These are phyloP conservation scores for Plantago major DNA, from an alignment of 257 asterid species.

Conservation along the genomic window DNA sequence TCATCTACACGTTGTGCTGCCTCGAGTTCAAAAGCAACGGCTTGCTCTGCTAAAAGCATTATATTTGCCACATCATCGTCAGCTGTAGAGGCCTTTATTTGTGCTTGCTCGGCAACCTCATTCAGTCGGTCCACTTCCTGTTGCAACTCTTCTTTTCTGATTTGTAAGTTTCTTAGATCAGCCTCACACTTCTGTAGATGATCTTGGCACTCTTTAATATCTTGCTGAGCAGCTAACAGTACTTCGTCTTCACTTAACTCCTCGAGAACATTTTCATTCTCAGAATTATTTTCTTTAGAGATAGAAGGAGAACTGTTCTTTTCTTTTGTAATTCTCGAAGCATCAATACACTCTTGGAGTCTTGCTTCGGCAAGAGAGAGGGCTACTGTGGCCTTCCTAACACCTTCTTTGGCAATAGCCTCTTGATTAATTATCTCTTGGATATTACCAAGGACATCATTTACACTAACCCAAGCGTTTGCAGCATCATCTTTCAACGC, in stretches of 20 bases:
- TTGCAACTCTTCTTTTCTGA: constrained; percentile 82
- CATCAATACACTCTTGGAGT: constrained; percentile 57
- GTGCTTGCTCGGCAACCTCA: constrained; percentile 60
- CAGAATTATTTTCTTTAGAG: constrained; percentile 24
- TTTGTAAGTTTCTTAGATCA: constrained; percentile 59
- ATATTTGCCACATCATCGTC: constrained; percentile 94
- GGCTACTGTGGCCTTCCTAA: constrained; percentile 57
- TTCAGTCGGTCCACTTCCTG: constrained; percentile 79
- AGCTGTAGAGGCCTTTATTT: constrained; percentile 51
- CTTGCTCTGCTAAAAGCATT: constrained; percentile 96
- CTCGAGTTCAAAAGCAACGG: constrained; percentile 92
- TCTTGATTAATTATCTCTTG: constrained; percentile 72
- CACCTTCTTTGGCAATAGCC: constrained; percentile 61
- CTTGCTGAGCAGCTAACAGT: constrained; percentile 56
- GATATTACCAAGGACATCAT: constrained; percentile 40
- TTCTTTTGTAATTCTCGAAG: constrained; percentile 38
- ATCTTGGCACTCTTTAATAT: constrained; percentile 49
- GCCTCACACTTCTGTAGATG: constrained; percentile 61
- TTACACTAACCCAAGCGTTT: constrained; percentile 60
- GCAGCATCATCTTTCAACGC: constrained; percentile 79
- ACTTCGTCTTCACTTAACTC: constrained; percentile 45
- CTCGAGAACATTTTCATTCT: constrained; percentile 29
- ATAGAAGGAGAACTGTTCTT: constrained; percentile 22
- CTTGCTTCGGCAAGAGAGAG: constrained; percentile 84
- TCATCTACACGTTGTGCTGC: constrained; percentile 82